Base-by-base conservation (phyloP, 202 grass and related monocot genomes). In the Eragrostis tef region DNA sequence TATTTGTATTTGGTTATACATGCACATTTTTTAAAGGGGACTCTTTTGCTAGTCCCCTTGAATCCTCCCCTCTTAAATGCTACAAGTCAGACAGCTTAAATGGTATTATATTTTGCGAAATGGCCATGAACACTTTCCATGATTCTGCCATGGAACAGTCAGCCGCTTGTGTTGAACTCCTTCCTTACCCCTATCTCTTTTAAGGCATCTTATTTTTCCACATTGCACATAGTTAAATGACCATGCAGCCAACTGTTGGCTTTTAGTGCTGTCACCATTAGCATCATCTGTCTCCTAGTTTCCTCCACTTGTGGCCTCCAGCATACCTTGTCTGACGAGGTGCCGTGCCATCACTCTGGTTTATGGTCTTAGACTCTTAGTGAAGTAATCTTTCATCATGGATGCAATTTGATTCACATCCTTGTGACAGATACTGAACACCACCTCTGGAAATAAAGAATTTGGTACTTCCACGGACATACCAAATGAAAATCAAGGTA, bases 351-450 rank as follows among this genome's bases (percentile, higher is more conserved):
- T 52, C 27, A 73, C 56, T 39, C 34, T 83, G 65, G 51, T 79
- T 74, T 82, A 73, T 47, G 19, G 15, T 79, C 73, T 64, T 67
- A 82, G 34, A 39, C 34, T 39, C 34, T 39, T 39, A 39, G 70
- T 58, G 82, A 60, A 74, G 61, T 58, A 67, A 78, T 54, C 44
- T 86, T 86, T 70, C 64, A 63, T 83, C 68, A 44, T 79, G 61
- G 75, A 79, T 64, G 29, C 47, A 75, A 72, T 83, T 83, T 90
- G 62, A 86, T 74, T 83, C 62, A 71, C 69, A 75, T 79, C 45
- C 11, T 75, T 74, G n/a, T 86, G 88, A 86, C 88, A 90, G 84
- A 86, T 90, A 83, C 59, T 12, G 63, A 90, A 80, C 54, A 75
- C 1, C 69, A 75, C 76, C 16, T 83, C 75, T 83, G 84, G 79